Conservation (phyloP, 768 basidiomycete species). For the Coprinellus aureogranulatus region DNA sequence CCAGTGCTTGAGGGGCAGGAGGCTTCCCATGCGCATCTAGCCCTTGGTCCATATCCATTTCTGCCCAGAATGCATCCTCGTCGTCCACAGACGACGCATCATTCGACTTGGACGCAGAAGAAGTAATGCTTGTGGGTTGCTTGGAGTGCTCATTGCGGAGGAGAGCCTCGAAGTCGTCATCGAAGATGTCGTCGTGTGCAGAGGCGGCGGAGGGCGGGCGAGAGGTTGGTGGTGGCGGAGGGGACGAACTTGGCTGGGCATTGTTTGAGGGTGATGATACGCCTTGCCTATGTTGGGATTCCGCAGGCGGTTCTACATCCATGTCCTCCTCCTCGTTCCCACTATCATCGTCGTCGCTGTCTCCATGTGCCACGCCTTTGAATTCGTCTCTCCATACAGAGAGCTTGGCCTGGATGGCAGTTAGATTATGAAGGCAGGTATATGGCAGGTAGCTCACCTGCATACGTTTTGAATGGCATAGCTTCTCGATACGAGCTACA, state of each 20-base stretch:
- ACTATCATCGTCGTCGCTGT: constrained; percentile 9
- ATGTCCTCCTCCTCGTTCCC: constrained; percentile 17
- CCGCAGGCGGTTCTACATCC: constrained; percentile 13
- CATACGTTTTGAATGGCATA: constrained; percentile 85
- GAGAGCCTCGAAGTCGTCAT: constrained; percentile 48
- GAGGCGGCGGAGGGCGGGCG: constrained; percentile 21
- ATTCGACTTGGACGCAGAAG: background rate
- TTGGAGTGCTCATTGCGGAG: constrained; percentile 38
- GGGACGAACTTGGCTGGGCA: constrained; percentile 16
- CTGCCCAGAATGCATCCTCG: constrained; percentile 70
- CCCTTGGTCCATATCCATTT: constrained; percentile 43
- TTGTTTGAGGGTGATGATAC: background rate
- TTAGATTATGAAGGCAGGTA: background rate
- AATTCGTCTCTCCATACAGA: constrained; percentile 79
- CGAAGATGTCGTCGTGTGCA: constrained; percentile 14
- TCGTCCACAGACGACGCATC: constrained; percentile 23
- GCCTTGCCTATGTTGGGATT: background rate
- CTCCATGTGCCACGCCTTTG: constrained; percentile 28
- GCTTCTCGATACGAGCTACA: constrained; percentile 78
- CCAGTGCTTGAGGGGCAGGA: constrained; percentile 16
- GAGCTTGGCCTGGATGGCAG: constrained; percentile 42
- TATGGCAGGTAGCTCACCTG: constrained; percentile 50
- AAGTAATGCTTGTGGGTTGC: constrained; percentile 4
- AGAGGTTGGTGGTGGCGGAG: constrained; percentile 6
- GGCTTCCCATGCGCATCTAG: constrained; percentile 14